Base-by-base conservation (phyloP, 2,329 filamentous ascomycete genomes). In the Bertia moriformis region DNA sequence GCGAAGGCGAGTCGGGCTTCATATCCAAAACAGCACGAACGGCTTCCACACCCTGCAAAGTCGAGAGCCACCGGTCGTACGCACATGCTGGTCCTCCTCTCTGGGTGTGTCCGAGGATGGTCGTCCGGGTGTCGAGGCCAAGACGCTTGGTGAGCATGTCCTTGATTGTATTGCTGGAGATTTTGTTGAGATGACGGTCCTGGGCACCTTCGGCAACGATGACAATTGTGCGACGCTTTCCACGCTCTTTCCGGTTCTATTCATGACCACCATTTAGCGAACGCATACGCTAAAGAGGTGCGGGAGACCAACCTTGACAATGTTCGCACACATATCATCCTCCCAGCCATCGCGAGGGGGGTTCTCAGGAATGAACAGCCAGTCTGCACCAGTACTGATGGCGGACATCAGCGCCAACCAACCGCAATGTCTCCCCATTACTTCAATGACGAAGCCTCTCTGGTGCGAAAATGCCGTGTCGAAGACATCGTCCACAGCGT, bases 391-490 rank as follows among this genome's bases (percentile, higher is more conserved):
- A 1, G 86, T 94, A 42, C 85, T 88, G 43, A 98, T 88, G 51
- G 88, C 89, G 13, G 89, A 83, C 81, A 96, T 95, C 44, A 98
- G 71, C 30, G 91, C 91, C 44, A 98, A 69, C 91, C 91, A 98
- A 45, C 91, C 91, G 57, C 91, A 98, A 62, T 98, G 89, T 43
- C 91, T 74, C 38, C 91, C 91, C 91, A 98, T 98, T 51, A 98
- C 91, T 59, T 95, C 91, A 45, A 98, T 83, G 41, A 98, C 88
- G 59, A 98, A 98, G 29, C 91, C 91, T 50, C 91, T 73, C 46
- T 93, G 93, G 60, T 98, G 91, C 19, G 88, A 95, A 27, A 79
- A 81, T 39, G 89, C 89, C 0, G 91, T 96, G 15, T 89, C 88
- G 60, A 98, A 89, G 49, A 98, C 93, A 54, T 87, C 89, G 63